Evolutionary conservation across 176 grass and related monocot species (phyloP), one percentile per base, ranked within the genome.

Genomic region (Carex pumila): DNA sequence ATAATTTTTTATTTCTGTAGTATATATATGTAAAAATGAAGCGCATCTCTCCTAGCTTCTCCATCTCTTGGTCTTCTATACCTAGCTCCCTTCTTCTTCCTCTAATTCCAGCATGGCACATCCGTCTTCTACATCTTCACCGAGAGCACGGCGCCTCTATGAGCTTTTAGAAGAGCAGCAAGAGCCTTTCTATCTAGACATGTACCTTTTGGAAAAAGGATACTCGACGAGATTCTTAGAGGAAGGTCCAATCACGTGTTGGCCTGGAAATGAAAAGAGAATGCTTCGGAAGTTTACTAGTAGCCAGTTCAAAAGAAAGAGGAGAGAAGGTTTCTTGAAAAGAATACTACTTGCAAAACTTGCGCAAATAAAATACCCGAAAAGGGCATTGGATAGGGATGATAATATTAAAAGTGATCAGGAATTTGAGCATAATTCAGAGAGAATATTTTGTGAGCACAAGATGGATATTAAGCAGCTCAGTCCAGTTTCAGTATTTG

Each of bases 151-250:
- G 77, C 89, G 91, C 17, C 91, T 99, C 12, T 92, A 85, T 30
- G 91, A 99, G 87, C 85, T 99, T 39, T 91, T 99, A 32, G 87
- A 95, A 76, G 91, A 99, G 79, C 75, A 88, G 84, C 96, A 99
- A 87, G 96, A 99, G 81, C 96, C 96, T 0, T 99, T 99, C 88
- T 72, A 64, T 68, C 84, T 99, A 0, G 91, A 99, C 57, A 41
- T 90, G 1, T 94, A 99, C 86, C 96, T 99, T 10, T 64, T 92
- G 10, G 96, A 99, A 86, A 92, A 92, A 52, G 96, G 96, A 2
- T 92, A 88, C 86, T 85, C 86, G 3, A 34, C 79, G 11, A 74
- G 72, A 37, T 63, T 93, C 82, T 82, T 93, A 52, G 86, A 92
- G 7, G 89, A 94, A 58, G 81, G 87, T 74, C 65, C 88, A 30